Conservation (phyloP, 345 rosid species). For the Cochlearia excelsa region DNA sequence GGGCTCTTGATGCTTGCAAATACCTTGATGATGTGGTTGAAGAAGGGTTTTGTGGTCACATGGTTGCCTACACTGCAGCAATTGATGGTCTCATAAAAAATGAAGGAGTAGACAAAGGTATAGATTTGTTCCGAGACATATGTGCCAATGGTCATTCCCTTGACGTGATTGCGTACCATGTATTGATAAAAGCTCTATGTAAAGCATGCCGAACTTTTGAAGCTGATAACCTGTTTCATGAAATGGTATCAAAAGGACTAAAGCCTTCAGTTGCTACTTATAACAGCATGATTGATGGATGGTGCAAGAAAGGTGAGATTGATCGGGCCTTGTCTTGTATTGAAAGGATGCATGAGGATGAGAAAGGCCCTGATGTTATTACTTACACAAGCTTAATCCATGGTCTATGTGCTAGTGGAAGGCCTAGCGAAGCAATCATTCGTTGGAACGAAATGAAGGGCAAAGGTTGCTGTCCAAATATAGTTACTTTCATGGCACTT, state of each 20-base stretch:
- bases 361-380: conserved; percentile 62
- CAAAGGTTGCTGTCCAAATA: conserved; percentile 50
- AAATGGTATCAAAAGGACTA: conserved; percentile 62
- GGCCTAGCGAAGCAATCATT: conserved; percentile 66
- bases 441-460: conserved; percentile 69
- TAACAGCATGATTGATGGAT: conserved; percentile 75
- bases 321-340: conserved; percentile 57
- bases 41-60: conserved; percentile 77
- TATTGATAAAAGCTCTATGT: conserved; percentile 67
- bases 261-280: conserved; percentile 74
- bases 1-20: conserved; percentile 53
- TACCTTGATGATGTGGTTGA: conserved; percentile 58
- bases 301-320: conserved; percentile 64
- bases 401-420: conserved; percentile 64
- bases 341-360: conserved; percentile 50
- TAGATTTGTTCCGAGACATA: conserved; percentile 60
- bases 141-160: conserved; percentile 58
- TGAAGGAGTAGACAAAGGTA: conserved; percentile 54
- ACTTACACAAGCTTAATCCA: conserved; percentile 69
- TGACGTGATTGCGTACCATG: conserved; percentile 80
- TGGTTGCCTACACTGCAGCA: conserved; percentile 74
- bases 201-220: conserved; percentile 57
- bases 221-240: conserved; percentile 55
- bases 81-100: conserved; percentile 58
- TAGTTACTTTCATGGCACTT: conserved; percentile 62